Percentiles rank a stretch among this genome's conserved stretches.
These are phyloP conservation scores for Grosmannia huntii DNA, from an alignment of 2,329 filamentous ascomycete species.

Conservation along the genomic window DNA sequence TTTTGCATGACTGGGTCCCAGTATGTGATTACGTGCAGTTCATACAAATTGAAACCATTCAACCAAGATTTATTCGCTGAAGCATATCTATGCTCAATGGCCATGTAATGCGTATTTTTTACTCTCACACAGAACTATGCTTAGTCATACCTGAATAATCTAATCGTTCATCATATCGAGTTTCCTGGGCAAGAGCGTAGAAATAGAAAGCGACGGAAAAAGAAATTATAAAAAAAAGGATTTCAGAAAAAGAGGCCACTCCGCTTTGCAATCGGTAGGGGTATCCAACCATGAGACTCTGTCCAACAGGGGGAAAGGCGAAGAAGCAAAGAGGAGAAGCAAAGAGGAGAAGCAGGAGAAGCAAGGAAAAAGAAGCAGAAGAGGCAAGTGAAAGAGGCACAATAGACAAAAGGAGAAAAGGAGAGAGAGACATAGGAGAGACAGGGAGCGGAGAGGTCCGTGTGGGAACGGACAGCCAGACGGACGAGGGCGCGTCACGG, in stretches of 20 bases:
- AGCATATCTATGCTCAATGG: too few relatives aligned
- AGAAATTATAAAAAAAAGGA: neutral
- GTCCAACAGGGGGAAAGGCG: neutral
- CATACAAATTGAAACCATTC: too few relatives aligned
- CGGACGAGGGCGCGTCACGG: neutral
- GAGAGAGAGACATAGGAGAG: neutral
- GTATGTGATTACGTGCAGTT: too few relatives aligned
- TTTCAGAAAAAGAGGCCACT: neutral
- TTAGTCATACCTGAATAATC: neutral
- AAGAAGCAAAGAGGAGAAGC: neutral
- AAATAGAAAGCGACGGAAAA: neutral
- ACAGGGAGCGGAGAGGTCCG: neutral
- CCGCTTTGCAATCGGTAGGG: constrained; percentile 1
- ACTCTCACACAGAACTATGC: neutral
- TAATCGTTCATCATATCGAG: constrained; percentile 4
- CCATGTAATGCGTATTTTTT: neutral
- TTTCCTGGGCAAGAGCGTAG: neutral
- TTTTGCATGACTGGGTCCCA: neutral
- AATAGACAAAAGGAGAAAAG: neutral
- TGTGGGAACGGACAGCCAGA: neutral
- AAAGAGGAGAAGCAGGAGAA: neutral
- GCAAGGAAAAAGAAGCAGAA: neutral
- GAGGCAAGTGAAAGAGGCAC: neutral
- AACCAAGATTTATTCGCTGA: too few relatives aligned
- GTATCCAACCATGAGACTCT: constrained; percentile 1